Conservation (phyloP, 768 basidiomycete genomes). For the Lactifluus pinguis region DNA sequence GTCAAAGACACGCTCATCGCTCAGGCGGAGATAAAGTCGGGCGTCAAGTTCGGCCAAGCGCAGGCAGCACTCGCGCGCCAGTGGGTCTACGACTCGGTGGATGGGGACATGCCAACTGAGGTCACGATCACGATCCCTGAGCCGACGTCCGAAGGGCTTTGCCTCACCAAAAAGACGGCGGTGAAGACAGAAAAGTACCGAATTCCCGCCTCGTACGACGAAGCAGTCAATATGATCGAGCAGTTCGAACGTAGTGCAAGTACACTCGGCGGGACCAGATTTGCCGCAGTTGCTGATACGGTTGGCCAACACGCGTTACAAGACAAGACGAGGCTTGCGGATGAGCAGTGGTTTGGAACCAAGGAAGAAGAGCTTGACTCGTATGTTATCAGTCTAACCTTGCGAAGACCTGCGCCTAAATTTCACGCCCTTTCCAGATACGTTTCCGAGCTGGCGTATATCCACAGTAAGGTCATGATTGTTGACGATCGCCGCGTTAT, state of each 20-base stretch:
- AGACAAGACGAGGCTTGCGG: conserved; percentile 49
- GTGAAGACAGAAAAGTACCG: conserved; percentile 52
- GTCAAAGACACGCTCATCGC: conserved; percentile 41
- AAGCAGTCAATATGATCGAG: conserved; percentile 58
- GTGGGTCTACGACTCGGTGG: conserved; percentile 50
- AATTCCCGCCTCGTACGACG: conserved; percentile 57
- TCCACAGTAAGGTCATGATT: conserved; percentile 88
- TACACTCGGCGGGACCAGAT: conserved; percentile 34
- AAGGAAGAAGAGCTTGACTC: conserved; percentile 75
- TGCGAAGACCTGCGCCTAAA: conserved; percentile 3
- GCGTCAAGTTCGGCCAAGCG: conserved; percentile 76
- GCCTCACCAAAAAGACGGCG: conserved; percentile 43
- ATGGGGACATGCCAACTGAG: conserved; percentile 33
- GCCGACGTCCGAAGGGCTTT: conserved; percentile 40
- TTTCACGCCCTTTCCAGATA: conserved; percentile 40
- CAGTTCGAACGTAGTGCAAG: conserved; percentile 63
- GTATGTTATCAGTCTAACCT: conserved; percentile 35
- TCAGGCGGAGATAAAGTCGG: conserved; percentile 63
- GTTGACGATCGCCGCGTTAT: conserved; percentile 89
- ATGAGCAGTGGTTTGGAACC: conserved; percentile 81
- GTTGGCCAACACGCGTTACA: conserved; percentile 75
- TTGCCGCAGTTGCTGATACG: conserved; percentile 60
- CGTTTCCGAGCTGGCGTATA: conserved; percentile 73
- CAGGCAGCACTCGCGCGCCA: conserved; percentile 75
- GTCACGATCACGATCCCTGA: conserved; percentile 51